Evolutionary conservation across 2,329 filamentous ascomycete genomes (phyloP).

Genomic region (Arthrobotrys entomopaga): DNA sequence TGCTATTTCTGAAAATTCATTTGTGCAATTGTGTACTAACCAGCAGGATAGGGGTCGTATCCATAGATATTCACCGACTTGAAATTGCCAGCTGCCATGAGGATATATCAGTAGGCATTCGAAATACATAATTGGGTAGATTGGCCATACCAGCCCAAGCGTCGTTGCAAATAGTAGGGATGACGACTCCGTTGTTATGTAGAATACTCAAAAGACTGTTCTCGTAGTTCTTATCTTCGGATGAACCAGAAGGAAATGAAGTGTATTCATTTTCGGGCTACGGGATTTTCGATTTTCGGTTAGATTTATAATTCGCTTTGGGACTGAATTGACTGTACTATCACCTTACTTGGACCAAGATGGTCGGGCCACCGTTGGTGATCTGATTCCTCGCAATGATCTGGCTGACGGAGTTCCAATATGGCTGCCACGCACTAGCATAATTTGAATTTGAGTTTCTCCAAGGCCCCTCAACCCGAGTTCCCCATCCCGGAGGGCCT

Average conservation of each 20-base stretch:
- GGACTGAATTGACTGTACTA: no score
- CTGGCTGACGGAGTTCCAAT: constrained; percentile 70
- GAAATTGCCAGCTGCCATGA: constrained; percentile 48
- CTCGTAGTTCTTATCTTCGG: constrained; percentile 64
- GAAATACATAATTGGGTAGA: no score
- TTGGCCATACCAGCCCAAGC: constrained; percentile 63
- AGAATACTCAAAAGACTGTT: constrained; percentile 60
- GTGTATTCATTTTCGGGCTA: constrained; percentile 81
- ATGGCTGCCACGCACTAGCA: constrained; percentile 62
- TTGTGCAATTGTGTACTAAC: no score
- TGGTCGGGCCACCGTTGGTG: constrained; percentile 81
- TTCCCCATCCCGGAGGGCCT: constrained; percentile 83
- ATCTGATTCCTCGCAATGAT: constrained; percentile 81
- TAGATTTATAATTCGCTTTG: not conserved
- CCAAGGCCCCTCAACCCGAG: constrained; percentile 64
- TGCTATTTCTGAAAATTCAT: no score
- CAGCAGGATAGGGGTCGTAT: constrained; percentile 71
- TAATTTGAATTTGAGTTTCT: constrained; percentile 57
- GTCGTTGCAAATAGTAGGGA: constrained; percentile 81
- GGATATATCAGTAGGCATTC: no score
- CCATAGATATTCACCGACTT: constrained; percentile 74
- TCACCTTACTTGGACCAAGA: constrained; percentile 71
- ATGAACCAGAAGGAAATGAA: constrained; percentile 63
- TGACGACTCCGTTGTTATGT: constrained; percentile 73
- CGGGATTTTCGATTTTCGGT: not conserved